These are phyloP conservation scores for Pseudonitzschia multiseries DNA, from an alignment of 108 stramenopile species.

Conservation along the genomic window DNA sequence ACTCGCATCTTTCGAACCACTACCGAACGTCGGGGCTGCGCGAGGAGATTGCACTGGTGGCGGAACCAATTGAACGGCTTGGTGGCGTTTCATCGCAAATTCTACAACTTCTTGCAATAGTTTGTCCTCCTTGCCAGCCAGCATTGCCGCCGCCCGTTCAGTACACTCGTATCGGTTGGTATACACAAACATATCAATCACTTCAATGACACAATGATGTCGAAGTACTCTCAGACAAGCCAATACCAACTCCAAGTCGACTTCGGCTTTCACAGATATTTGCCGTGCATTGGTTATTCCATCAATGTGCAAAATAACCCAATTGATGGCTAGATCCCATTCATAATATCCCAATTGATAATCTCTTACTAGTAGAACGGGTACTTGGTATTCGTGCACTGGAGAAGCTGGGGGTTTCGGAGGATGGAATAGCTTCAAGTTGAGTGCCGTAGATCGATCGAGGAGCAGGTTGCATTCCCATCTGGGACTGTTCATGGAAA, in stretches of 20 bases:
- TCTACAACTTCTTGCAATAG: constrained; percentile 49
- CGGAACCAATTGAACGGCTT: constrained; percentile 10
- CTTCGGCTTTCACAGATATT: constrained; percentile 76
- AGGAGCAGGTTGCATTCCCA: constrained; percentile 72
- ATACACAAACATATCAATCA: constrained; percentile 89
- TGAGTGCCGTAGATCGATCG: constrained; percentile 65
- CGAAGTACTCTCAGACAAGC: constrained; percentile 77
- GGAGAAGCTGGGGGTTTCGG: constrained; percentile 64
- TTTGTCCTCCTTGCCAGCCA: constrained; percentile 43
- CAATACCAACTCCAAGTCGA: constrained; percentile 88
- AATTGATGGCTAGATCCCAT: constrained; percentile 90
- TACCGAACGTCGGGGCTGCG: background rate
- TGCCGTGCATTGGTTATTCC: constrained; percentile 76
- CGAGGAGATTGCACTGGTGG: constrained; percentile 10
- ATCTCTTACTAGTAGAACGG: constrained; percentile 71
- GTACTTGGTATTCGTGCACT: constrained; percentile 76
- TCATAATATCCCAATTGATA: constrained; percentile 76
- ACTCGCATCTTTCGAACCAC: background rate
- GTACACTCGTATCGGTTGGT: constrained; percentile 87
- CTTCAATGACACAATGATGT: constrained; percentile 80
- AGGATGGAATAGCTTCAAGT: constrained; percentile 73
- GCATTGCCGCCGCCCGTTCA: constrained; percentile 45
- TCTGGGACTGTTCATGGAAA: constrained; percentile 67
- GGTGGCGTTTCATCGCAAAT: constrained; percentile 28
- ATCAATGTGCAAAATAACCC: constrained; percentile 90